A percentile compares a stretch with the other conserved stretches of the same genome.
These are phyloP conservation scores for Gnomoniopsis smithogilvyi DNA, from an alignment of 2,329 filamentous ascomycete genomes.

Conservation along the genomic window DNA sequence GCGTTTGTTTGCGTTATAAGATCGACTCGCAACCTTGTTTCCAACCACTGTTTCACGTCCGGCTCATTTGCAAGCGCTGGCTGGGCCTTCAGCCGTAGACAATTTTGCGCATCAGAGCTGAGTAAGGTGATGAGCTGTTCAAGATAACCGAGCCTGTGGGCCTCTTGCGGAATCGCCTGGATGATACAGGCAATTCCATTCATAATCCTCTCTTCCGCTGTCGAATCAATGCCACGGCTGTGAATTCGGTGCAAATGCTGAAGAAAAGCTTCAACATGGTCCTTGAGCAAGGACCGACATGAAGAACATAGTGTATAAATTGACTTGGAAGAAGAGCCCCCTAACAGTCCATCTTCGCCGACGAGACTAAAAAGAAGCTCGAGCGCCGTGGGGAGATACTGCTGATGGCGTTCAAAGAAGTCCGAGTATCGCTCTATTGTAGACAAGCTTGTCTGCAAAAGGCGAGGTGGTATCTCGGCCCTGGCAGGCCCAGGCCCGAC, in stretches of 20 bases:
- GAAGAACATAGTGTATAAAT: constrained; percentile 74
- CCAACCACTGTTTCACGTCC: constrained; percentile 18
- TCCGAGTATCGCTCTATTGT: constrained; percentile 71
- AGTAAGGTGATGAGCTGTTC: constrained; percentile 59
- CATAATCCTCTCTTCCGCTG: constrained; percentile 70
- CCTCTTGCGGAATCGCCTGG: constrained; percentile 63
- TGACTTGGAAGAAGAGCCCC: constrained; percentile 68
- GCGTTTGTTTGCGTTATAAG: constrained; percentile 7
- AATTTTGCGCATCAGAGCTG: constrained; percentile 55
- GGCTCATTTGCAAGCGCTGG: constrained; percentile 24
- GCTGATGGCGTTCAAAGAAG: constrained; percentile 70
- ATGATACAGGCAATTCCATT: constrained; percentile 73
- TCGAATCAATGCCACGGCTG: constrained; percentile 55
- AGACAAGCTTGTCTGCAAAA: constrained; percentile 65
- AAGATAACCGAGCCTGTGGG: constrained; percentile 50
- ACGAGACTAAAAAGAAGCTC: constrained; percentile 73
- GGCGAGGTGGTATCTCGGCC: constrained; percentile 53
- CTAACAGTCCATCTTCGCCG: constrained; percentile 53
- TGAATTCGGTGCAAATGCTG: constrained; percentile 55
- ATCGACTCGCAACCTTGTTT: constrained; percentile 11
- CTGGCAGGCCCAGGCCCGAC: constrained; percentile 43
- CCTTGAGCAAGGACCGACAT: constrained; percentile 65
- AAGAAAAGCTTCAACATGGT: constrained; percentile 66
- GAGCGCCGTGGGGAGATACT: constrained; percentile 65
- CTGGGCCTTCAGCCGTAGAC: constrained; percentile 32